Base-by-base conservation (phyloP, 768 basidiomycete species). In the Mycena rosella region DNA sequence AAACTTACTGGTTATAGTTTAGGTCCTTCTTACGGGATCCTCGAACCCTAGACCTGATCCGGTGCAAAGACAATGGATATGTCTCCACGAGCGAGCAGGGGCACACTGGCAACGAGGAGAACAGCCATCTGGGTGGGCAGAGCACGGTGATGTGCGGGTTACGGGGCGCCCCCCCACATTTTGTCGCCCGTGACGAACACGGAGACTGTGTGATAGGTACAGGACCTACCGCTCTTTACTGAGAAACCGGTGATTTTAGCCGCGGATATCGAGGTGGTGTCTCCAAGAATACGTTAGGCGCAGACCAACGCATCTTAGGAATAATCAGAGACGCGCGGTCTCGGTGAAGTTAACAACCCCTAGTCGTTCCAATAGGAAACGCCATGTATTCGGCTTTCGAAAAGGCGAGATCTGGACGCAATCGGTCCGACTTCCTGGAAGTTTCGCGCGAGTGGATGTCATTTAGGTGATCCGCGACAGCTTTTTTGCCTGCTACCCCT, bases 21-120 rank as follows among this genome's bases (percentile, higher is more conserved):
- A 48, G 36, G 14, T 47, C 4, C 34, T 38, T 38, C 51, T 66
- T 64, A 54, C 61, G 36, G 22, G 49, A 57, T 36, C 22, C 17
- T 60, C 18, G 14, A 60, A 44, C 65, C 59, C 69, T 66, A 59
- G 55, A 57, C 53, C 63, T 70, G 64, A 70, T 70, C 69, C 65
- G 65, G 60, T 44, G 38, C 40, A 40, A 44, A 7, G 22, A 48
- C 18, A 36, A 24, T 54, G 40, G 42, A 27, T 30, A 47, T 47
- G 57, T 61, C 51, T 60, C 44, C n/a, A n/a, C 27, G 45, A 14
- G 14, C 38, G 48, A 44, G 24, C 20, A 59, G 20, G 2, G 42
- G 42, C 51, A 48, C 17, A 55, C 15, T 29, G 42, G 45, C 51
- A 68, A 61, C 54, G 68, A 65, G 68, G 62, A 17, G 48, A 47